Base-by-base conservation (phyloP, 2,329 filamentous ascomycete species). In the Pseudocercospora macadamiae region DNA sequence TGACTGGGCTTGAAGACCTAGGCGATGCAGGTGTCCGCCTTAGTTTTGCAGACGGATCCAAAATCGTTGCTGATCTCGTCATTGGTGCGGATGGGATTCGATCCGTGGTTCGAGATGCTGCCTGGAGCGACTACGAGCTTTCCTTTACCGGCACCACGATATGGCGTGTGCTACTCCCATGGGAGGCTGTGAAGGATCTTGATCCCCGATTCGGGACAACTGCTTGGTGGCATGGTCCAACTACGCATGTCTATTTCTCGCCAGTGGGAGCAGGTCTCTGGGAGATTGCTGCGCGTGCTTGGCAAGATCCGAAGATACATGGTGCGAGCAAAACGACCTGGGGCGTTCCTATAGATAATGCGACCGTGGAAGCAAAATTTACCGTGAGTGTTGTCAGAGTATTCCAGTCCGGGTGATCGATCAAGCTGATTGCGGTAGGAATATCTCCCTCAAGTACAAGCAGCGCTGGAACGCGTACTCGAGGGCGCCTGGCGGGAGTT, bases 31-130 rank as follows among this genome's bases (percentile, higher is more conserved):
- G 77, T 3, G 69, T 81, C 1, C 62, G 70, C 2, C 68, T 84
- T 8, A 47, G 57, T 0, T 84, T 86, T 57, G 72, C 77, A 10
- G 81, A 84, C 61, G 74, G 54, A 1, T 34, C 36, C 10, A 32
- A 25, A 7, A 30, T 30, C 3, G 21, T 55, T 12, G 57, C 57
- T 26, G 55, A 63, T 19, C 51, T 63, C 3, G 58, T 61, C n/a
- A 44, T 84, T 2, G 82, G 81, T 0, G 82, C 79, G 3, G 80
- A 84, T 64, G 80, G 82, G 2, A 83, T 83, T 52, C 76, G 80
- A 57, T 82, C 80, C 3, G 77, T 80, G 16, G 75, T 81, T 1
- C 70, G 78, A 34, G 72, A 76, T 6, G 67, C 71, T n/a, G 69
- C 76, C 0, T 79, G 78, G 37, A 76, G 76, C 0, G 71, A 73